These are phyloP conservation scores for Silene latifolia DNA, from an alignment of 148 eudicot species.

Conservation along the genomic window DNA sequence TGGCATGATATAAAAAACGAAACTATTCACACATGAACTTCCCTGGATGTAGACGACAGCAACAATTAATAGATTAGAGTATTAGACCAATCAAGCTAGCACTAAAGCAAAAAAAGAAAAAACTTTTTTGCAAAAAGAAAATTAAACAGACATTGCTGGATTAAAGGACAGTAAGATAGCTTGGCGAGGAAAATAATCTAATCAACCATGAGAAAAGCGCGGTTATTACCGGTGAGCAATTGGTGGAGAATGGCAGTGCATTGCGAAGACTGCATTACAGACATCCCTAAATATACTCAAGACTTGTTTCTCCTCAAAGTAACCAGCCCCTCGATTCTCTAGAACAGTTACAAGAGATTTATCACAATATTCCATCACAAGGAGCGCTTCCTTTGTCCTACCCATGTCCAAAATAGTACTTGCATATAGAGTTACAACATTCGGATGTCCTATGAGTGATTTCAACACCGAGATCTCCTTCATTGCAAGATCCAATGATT, in stretches of 20 bases:
- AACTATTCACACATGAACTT: not conserved
- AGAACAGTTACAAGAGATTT: constrained; percentile 82
- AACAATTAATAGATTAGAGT: not conserved
- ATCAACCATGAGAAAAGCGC: not conserved
- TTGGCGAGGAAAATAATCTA: not conserved
- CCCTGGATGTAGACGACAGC: not conserved
- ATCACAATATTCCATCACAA: constrained; percentile 93
- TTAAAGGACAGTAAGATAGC: not conserved
- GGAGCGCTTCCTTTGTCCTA: constrained; percentile 84
- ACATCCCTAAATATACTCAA: constrained; percentile 77
- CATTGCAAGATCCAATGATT: constrained; percentile 72
- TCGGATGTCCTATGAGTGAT: constrained; percentile 89
- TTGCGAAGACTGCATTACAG: constrained; percentile 95
- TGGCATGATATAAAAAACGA: not conserved
- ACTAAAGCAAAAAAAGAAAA: not conserved
- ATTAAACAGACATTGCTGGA: not conserved
- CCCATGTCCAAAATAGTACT: constrained; percentile 85
- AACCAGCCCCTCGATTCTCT: constrained; percentile 86
- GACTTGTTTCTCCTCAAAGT: constrained; percentile 83
- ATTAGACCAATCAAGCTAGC: not conserved
- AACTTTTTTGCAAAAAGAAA: not conserved
- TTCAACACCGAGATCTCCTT: constrained; percentile 91
- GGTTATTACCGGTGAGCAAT: constrained; percentile 86
- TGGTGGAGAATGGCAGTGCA: constrained; percentile 97
- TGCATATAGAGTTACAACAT: constrained; percentile 65